These are phyloP conservation scores for Mollisiaceae sp. DNA, from an alignment of 2,329 filamentous ascomycete species.

Conservation along the genomic window DNA sequence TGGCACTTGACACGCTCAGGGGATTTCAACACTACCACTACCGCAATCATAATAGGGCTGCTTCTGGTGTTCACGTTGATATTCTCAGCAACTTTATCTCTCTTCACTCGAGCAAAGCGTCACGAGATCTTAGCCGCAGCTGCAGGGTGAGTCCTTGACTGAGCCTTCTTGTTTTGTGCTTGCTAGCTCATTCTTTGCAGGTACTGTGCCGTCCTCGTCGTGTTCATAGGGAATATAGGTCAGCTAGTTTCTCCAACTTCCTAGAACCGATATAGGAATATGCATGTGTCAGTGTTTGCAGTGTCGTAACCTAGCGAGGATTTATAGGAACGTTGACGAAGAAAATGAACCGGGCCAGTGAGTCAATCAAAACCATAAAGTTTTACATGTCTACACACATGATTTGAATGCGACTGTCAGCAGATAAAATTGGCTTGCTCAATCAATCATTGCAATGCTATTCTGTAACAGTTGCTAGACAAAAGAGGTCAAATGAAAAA, in stretches of 20 bases:
- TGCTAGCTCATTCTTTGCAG: constrained; percentile 18
- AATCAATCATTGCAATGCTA: too few relatives aligned
- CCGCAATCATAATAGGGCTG: constrained; percentile 18
- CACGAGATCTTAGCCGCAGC: constrained; percentile 34
- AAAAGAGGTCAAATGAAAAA: too few relatives aligned
- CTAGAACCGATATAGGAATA: too few relatives aligned
- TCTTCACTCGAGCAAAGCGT: constrained; percentile 34
- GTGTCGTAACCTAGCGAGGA: too few relatives aligned
- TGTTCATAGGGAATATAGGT: constrained; percentile 28
- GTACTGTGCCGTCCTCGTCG: constrained; percentile 35
- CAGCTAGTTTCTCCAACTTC: not conserved
- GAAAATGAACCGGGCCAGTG: too few relatives aligned
- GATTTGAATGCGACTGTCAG: too few relatives aligned
- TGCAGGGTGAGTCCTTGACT: constrained; percentile 27
- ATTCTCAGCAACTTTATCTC: constrained; percentile 27
- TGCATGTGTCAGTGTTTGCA: too few relatives aligned
- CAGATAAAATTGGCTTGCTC: too few relatives aligned
- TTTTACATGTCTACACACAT: too few relatives aligned
- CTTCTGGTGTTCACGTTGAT: constrained; percentile 30
- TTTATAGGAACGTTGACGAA: too few relatives aligned
- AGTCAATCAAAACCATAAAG: too few relatives aligned
- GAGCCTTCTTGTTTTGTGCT: not conserved
- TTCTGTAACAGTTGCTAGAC: too few relatives aligned
- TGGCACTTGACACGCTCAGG: constrained; percentile 17
- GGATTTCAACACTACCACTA: not conserved